These are phyloP conservation scores for Fusarium coffeatum DNA, from an alignment of 2,329 filamentous ascomycete genomes.

Conservation along the genomic window DNA sequence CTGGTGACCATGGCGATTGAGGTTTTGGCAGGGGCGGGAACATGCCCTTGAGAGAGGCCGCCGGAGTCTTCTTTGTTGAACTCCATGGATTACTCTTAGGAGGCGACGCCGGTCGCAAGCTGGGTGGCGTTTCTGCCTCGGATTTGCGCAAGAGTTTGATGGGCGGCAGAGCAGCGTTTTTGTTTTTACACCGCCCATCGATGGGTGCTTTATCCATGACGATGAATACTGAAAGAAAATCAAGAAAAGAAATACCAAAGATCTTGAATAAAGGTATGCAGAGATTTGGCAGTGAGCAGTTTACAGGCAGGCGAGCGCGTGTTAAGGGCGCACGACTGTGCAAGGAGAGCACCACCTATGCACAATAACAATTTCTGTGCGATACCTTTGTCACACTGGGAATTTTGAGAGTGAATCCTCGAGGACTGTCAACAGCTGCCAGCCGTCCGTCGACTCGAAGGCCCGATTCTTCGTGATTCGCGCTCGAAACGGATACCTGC, in stretches of 20 bases:
- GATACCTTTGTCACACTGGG: slow-evolving; percentile 30
- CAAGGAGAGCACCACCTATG: slow-evolving; percentile 18
- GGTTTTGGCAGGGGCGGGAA: slow-evolving; percentile 42
- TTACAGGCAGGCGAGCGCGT: slow-evolving; percentile 29
- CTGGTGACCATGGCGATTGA: slow-evolving; percentile 1
- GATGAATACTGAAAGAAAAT: not conserved
- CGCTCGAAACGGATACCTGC: slow-evolving; percentile 21
- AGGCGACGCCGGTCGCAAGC: slow-evolving; percentile 50
- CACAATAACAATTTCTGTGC: slow-evolving; percentile 31
- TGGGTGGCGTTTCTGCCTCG: slow-evolving; percentile 19
- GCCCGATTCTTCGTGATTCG: slow-evolving; percentile 29
- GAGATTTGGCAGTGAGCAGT: slow-evolving; percentile 1
- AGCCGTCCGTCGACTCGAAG: slow-evolving; percentile 29
- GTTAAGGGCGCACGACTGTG: slow-evolving; percentile 25
- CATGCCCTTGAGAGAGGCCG: slow-evolving; percentile 11
- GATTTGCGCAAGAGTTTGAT: slow-evolving; percentile 22
- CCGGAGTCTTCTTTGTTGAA: slow-evolving; percentile 3
- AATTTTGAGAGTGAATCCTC: slow-evolving; percentile 3
- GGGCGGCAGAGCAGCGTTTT: slow-evolving; percentile 11
- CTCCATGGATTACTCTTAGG: slow-evolving; percentile 51
- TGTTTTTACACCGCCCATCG: slow-evolving; percentile 44
- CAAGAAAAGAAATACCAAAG: not conserved
- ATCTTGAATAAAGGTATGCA: slow-evolving; percentile 3
- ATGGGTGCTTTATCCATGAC: slow-evolving; percentile 45
- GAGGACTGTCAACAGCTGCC: slow-evolving; percentile 17